Base-by-base conservation (phyloP, 1,284 basidiomycete genomes). In the Phylloporus sp. region DNA sequence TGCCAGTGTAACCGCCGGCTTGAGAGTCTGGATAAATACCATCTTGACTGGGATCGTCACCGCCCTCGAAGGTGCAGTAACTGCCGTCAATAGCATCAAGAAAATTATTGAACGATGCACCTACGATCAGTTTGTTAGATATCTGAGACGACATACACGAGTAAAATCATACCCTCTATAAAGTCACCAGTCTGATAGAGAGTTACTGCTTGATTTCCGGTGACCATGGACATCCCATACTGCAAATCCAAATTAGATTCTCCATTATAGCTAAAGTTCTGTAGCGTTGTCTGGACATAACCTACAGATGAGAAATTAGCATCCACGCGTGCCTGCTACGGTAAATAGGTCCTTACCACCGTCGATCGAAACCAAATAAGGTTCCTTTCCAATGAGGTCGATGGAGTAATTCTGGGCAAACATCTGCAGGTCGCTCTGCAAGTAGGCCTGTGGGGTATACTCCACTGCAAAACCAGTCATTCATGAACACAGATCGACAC, bases 181-280 rank as follows among this genome's bases (percentile, higher is more conserved):
- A 37, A 37, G 63, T 83, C 81, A 49, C 82, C 81, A 15, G 74
- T 74, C 69, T 86, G 83, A 62, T 84, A 78, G 15, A 84, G 69
- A 8, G 77, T 79, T 56, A 85, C 76, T 1, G 63, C 70, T 59
- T 77, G 73, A 17, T 37, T 15, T 75, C 71, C 22, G 78, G 75
- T 42, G 34, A 37, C 77, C 76, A 2, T 79, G 78, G 10, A 26
- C 76, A 85, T 83, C 6, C 74, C 77, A 62, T 84, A 86, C 65
- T 86, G 74, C 26, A 86, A 66, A 65, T 86, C 84, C 22, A 86
- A 76, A 65, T 84, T 74, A 12, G 80, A 80, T 72, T 85, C 84
- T 26, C 78, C 82, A 56, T 83, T 84, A 64, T 76, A 74, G 7
- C 69, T 61, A 65, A 82, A 82, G 17, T 73, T 70, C 55, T 76